Evolutionary conservation across 306 rosid genomes (phyloP), one percentile per base, ranked within the genome.

Genomic region (Calophaca sinica): DNA sequence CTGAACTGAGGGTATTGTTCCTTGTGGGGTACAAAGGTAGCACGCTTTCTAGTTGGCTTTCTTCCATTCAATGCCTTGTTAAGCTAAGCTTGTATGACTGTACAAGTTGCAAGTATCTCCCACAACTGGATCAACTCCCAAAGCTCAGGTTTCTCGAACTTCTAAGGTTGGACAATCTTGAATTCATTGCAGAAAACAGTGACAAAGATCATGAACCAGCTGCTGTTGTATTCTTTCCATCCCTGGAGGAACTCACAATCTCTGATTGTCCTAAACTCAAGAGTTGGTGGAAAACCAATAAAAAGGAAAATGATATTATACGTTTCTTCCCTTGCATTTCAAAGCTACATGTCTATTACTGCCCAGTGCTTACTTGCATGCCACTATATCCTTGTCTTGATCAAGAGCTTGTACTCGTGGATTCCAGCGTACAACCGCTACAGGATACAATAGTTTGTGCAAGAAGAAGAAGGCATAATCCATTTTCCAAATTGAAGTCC

Each of bases 341-440:
- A 4, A 42, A 5, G 1, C 71, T 80, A 28, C 3, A 13, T 1
- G 10, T 80, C 2, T 1, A 2, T 1, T 13, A 38, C 29, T 80
- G 87, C 11, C 87, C 73, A 8, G 0, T 2, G 1, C 26, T 84
- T 32, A 6, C 13, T 26, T 59, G 58, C 49, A 51, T 80, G 80
- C 87, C 84, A 0, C 60, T 65, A 1, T 79, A 7, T 52, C 76
- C 76, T 4, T 1, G 7, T 28, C 73, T 80, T 0, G 44, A 62
- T 4, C 5, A 65, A 10, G 2, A 2, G 0, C 29, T 62, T 0
- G 1, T 1, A 3, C 12, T 72, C 6, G 52, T 0, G 1, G 26
- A 5, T 3, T 57, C 78, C 0, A 55, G 74, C 7, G 14, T 29
- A 10, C 20, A 5, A 11, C 64, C 38, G 2, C 9, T 82, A 0